These are phyloP conservation scores for Globisporangium spiculum DNA, from an alignment of 352 stramenopile species.

Conservation along the genomic window DNA sequence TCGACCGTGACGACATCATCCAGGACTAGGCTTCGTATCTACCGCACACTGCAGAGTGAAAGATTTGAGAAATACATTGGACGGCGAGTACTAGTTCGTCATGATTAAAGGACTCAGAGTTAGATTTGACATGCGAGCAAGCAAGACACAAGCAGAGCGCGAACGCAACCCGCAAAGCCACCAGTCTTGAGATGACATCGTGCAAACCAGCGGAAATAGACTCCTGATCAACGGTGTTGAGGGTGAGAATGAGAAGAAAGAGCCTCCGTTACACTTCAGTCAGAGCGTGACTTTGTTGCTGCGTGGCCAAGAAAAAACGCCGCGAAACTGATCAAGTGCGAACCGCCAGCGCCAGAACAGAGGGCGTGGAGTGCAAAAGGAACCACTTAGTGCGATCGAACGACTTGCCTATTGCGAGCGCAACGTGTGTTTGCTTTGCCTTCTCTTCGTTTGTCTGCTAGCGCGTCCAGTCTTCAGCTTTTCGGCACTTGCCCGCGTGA, in stretches of 20 bases:
- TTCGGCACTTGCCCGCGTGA: not conserved
- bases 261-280: not conserved
- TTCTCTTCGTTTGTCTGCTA: not conserved
- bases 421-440: not conserved
- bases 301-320: not conserved
- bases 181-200: not conserved
- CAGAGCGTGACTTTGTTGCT: not conserved
- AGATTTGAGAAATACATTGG: not conserved
- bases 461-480: not conserved
- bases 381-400: not conserved
- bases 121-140: not conserved
- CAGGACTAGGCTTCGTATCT: not conserved
- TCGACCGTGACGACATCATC: slow-evolving; percentile 25
- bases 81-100: not conserved
- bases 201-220: not conserved
- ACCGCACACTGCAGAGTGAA: slow-evolving; percentile 3
- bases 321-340: not conserved
- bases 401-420: not conserved
- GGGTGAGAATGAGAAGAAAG: not conserved
- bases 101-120: not conserved
- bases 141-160: not conserved
- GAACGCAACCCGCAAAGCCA: not conserved
- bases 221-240: not conserved
- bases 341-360: not conserved
- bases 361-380: not conserved